Percentiles rank a stretch among this genome's conserved stretches.
Evolutionary conservation across 2,329 filamentous ascomycete species (phyloP).

Genomic region (Fusarium caatingaense): DNA sequence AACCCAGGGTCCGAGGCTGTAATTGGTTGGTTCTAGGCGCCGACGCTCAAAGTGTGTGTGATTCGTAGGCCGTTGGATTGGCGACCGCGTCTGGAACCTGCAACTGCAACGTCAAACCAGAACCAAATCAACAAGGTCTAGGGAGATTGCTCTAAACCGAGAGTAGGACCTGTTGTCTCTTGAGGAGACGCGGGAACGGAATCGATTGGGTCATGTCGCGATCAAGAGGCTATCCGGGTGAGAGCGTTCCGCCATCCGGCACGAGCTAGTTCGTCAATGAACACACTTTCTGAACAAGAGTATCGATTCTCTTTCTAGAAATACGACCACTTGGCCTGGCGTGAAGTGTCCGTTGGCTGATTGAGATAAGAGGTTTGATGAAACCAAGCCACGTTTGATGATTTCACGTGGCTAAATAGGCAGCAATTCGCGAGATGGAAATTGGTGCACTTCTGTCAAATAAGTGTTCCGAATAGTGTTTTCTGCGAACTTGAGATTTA

Average conservation of each 20-base stretch:
- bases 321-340: conserved; percentile 18
- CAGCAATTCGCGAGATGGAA: neutral
- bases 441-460: neutral
- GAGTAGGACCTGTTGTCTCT: conserved; percentile 17
- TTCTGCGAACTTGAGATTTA: neutral
- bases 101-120: conserved; percentile 24
- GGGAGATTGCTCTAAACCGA: conserved; percentile 31
- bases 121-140: conserved; percentile 22
- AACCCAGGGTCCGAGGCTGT: conserved; percentile 16
- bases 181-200: conserved; percentile 17
- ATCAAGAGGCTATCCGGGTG: conserved; percentile 24
- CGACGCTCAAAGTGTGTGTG: conserved; percentile 34
- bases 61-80: conserved; percentile 46
- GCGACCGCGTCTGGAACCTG: conserved; percentile 42
- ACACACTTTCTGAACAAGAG: conserved; percentile 5
- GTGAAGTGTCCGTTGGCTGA: neutral
- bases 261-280: conserved; percentile 8
- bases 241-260: conserved; percentile 23
- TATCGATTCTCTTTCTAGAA: conserved; percentile 12
- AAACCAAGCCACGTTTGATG: conserved; percentile 19
- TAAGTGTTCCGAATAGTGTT: neutral
- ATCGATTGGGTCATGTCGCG: conserved; percentile 31
- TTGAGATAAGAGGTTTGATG: conserved; percentile 2
- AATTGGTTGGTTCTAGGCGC: conserved; percentile 50
- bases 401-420: neutral